Percentiles rank a stretch among this genome's conserved stretches.
Conservation (phyloP, 2,329 filamentous ascomycete species). For the Dothistroma septosporum region DNA sequence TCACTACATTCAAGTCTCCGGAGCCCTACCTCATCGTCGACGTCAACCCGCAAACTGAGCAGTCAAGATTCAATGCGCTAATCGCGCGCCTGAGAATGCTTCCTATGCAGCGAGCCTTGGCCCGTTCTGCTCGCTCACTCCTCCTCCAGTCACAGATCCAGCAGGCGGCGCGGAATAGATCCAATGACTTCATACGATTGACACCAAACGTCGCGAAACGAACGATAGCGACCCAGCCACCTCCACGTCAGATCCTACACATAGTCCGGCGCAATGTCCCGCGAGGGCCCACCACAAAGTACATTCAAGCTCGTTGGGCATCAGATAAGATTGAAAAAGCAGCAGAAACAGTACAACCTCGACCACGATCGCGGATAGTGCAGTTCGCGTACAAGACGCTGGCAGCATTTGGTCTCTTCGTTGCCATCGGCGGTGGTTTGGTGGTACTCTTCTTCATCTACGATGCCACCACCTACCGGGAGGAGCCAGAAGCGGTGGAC, state of each 20-base stretch:
- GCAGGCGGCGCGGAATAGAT: constrained; percentile 6
- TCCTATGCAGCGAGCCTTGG: constrained; percentile 22
- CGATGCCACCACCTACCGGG: constrained; percentile 85
- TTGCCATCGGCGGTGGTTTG: constrained; percentile 63
- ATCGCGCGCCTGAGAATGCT: constrained; percentile 15
- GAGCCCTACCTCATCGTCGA: neutral
- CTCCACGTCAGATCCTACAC: constrained; percentile 14
- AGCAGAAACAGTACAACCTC: constrained; percentile 3
- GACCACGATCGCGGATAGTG: constrained; percentile 32
- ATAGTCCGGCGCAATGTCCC: neutral
- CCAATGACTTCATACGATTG: constrained; percentile 10
- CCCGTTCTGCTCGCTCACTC: constrained; percentile 17
- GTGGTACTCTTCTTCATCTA: constrained; percentile 87
- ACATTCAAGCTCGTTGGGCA: constrained; percentile 20
- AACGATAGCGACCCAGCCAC: constrained; percentile 11
- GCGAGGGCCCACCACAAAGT: constrained; percentile 10
- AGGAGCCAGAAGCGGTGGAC: constrained; percentile 62
- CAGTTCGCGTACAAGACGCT: constrained; percentile 65
- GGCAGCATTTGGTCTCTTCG: constrained; percentile 69
- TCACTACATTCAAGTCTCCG: neutral
- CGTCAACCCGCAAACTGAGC: neutral
- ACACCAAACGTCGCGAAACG: constrained; percentile 7
- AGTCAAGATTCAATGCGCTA: constrained; percentile 20
- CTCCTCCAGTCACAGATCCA: constrained; percentile 8
- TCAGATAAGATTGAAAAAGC: constrained; percentile 10